phyloP scores from a whole-genome alignment of 148 eudicot species.

The Linanthus parryae region DNA sequence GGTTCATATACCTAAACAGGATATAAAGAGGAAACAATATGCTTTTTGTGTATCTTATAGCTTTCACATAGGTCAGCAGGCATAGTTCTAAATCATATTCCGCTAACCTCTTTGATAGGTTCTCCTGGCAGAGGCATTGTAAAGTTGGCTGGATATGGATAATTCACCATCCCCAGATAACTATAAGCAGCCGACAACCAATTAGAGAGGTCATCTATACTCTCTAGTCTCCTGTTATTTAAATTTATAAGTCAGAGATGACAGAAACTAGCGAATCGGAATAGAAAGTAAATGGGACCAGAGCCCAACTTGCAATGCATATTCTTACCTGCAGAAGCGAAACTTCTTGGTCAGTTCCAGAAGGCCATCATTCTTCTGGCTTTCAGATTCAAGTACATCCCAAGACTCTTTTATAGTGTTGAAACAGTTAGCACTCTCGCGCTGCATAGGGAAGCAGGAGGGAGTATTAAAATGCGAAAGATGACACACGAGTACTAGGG shows the following conservation, averaged over 20 bases:
- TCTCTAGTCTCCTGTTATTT: slow-evolving; percentile 54
- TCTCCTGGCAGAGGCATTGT: slow-evolving; percentile 82
- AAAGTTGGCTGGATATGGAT: slow-evolving; percentile 75
- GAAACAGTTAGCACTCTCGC: slow-evolving; percentile 80
- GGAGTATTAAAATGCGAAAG: neutral
- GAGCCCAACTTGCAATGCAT: neutral
- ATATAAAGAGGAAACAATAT: too few relatives aligned
- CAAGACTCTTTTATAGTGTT: slow-evolving; percentile 82
- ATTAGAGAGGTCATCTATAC: slow-evolving; percentile 37
- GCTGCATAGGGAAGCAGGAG: slow-evolving; percentile 29
- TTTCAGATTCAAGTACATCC: slow-evolving; percentile 44
- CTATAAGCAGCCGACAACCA: slow-evolving; percentile 88
- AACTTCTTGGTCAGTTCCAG: slow-evolving; percentile 52
- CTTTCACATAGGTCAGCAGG: too few relatives aligned
- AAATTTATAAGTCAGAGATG: neutral
- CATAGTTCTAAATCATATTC: too few relatives aligned
- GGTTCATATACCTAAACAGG: too few relatives aligned
- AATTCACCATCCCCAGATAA: slow-evolving; percentile 83
- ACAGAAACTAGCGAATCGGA: neutral
- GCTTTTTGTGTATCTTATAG: too few relatives aligned
- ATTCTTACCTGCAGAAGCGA: slow-evolving; percentile 58
- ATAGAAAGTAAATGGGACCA: neutral
- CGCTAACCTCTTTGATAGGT: slow-evolving; percentile 82
- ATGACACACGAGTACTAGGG: neutral
- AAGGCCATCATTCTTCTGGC: slow-evolving; percentile 52